Evolutionary conservation across 164 flowering plant genomes (phyloP).

Genomic region (Nymphaea colorata): DNA sequence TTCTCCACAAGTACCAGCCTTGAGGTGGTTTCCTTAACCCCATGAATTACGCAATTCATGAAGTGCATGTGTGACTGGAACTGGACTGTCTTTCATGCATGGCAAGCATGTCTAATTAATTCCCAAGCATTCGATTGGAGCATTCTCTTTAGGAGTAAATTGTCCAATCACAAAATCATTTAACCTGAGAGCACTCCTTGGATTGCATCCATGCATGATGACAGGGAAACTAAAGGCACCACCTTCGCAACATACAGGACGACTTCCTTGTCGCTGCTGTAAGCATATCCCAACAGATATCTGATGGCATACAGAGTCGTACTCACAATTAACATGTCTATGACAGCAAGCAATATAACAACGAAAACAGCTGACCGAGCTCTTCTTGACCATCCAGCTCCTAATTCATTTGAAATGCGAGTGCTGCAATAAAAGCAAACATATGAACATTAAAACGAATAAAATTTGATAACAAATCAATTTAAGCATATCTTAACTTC

Average conservation of each 20-base stretch:
- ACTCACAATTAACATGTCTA: slow-evolving; percentile 32
- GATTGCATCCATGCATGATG: slow-evolving; percentile 43
- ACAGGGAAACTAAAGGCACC: slow-evolving; percentile 59
- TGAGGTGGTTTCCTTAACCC: too few species aligned
- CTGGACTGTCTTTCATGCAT: too few species aligned
- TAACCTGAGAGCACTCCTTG: slow-evolving; percentile 78
- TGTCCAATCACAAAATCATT: neutral
- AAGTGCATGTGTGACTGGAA: too few species aligned
- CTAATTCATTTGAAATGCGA: slow-evolving; percentile 80
- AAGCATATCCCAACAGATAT: slow-evolving; percentile 48
- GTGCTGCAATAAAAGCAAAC: slow-evolving; percentile 32
- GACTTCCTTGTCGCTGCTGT: slow-evolving; percentile 73
- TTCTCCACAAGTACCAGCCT: too few species aligned
- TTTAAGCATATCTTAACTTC: too few species aligned
- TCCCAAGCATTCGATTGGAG: too few species aligned
- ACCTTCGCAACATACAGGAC: slow-evolving; percentile 49
- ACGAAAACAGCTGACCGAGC: slow-evolving; percentile 47
- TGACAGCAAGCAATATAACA: slow-evolving; percentile 25
- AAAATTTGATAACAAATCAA: too few species aligned
- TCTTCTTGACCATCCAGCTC: slow-evolving; percentile 59
- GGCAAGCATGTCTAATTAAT: too few species aligned
- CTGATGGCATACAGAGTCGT: slow-evolving; percentile 36
- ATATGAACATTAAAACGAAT: too few species aligned
- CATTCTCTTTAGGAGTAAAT: too few species aligned
- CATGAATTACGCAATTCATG: too few species aligned